phyloP scores from a whole-genome alignment of 2,329 filamentous ascomycete species.

The Aspergillus terreus region DNA sequence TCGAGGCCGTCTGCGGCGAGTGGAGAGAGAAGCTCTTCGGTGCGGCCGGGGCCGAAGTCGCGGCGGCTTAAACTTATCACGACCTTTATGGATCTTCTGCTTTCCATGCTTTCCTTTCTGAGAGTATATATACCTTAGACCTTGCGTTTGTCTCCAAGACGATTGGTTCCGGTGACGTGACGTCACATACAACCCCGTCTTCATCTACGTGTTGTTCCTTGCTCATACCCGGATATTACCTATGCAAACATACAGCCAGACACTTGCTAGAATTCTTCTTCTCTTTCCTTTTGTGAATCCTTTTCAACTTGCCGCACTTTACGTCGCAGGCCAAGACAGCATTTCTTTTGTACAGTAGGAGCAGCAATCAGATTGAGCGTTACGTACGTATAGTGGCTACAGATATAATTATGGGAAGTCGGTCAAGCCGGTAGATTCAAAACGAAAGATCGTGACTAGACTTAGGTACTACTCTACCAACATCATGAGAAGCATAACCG shows the following conservation, averaged over 20 bases:
- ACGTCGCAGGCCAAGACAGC: constrained; percentile 2
- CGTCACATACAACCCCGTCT: no score
- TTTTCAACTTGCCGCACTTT: neutral
- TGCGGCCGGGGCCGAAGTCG: constrained; percentile 26
- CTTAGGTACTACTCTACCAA: neutral
- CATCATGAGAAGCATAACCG: no score
- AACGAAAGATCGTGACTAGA: neutral
- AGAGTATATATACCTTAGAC: neutral
- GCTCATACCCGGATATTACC: neutral
- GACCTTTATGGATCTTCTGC: neutral
- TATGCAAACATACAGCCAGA: constrained; percentile 1
- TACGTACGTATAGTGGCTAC: no score
- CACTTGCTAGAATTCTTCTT: neutral
- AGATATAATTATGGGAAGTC: no score
- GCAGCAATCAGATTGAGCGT: neutral
- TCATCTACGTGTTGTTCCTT: neutral
- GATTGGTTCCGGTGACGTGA: no score
- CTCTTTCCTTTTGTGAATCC: neutral
- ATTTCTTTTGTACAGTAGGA: neutral
- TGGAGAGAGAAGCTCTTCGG: constrained; percentile 74
- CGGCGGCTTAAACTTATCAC: constrained; percentile 24
- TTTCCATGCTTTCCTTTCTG: neutral
- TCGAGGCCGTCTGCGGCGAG: constrained; percentile 82
- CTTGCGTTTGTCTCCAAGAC: neutral
- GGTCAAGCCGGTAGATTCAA: neutral